Conservation (phyloP, 345 rosid species). For the Mallotus nudiflorus region DNA sequence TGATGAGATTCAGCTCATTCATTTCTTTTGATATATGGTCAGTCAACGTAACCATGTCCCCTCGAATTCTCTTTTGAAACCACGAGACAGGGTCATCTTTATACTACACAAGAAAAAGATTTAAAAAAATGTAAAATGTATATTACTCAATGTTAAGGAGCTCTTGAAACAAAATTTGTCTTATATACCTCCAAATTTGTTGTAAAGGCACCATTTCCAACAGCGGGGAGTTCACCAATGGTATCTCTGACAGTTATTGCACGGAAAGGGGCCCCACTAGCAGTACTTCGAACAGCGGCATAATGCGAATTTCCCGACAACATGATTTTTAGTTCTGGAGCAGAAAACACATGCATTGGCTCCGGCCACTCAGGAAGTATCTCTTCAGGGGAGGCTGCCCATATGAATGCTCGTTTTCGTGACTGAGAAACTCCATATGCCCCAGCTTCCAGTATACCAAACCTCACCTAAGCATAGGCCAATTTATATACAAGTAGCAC, state of each 20-base stretch:
- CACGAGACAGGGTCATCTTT: slow-evolving; percentile 60
- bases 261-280: slow-evolving; percentile 82
- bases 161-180: background rate
- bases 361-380: slow-evolving; percentile 97
- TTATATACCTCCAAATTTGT: slow-evolving; percentile 44
- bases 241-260: slow-evolving; percentile 89
- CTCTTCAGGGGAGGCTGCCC: slow-evolving; percentile 93
- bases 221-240: slow-evolving; percentile 83
- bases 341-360: slow-evolving; percentile 88
- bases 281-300: slow-evolving; percentile 78
- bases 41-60: slow-evolving; percentile 42
- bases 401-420: slow-evolving; percentile 82
- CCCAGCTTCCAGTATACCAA: slow-evolving; percentile 94
- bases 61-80: slow-evolving; percentile 80
- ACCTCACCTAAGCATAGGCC: slow-evolving; percentile 60
- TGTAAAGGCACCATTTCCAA: slow-evolving; percentile 64
- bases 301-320: slow-evolving; percentile 47
- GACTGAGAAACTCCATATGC: slow-evolving; percentile 88
- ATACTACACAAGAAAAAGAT: slow-evolving; percentile 42
- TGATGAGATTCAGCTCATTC: slow-evolving; percentile 73
- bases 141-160: too few relatives aligned
- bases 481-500: background rate
- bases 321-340: slow-evolving; percentile 57
- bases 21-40: slow-evolving; percentile 82
- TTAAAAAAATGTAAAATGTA: background rate